Base-by-base conservation (phyloP, 2,329 filamentous ascomycete genomes). In the Talaromyces islandicus region DNA sequence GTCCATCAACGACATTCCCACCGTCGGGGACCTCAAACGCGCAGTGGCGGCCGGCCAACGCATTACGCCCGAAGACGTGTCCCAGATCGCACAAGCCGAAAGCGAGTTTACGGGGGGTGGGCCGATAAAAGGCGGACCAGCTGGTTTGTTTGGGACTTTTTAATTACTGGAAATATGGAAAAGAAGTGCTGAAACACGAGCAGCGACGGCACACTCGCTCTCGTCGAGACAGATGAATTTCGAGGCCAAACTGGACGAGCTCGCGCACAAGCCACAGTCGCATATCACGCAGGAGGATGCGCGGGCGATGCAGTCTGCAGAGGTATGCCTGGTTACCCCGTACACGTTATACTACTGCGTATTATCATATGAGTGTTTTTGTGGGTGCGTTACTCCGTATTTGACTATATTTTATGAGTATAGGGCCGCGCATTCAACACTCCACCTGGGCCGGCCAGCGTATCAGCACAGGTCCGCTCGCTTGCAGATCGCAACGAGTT, bases 191-290 rank as follows among this genome's bases (percentile, higher is more conserved):
- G 14, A 25, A 24, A 21, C 25, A 30, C 24, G 35, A 38, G 43
- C 51, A 73, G 72, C 70, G 10, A 73, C 69, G 11, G 72, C 71
- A 0, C 71, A 73, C 19, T 69, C 69, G 48, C 63, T 73, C 21
- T 69, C 68, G 0, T 72, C 71, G 64, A 63, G 66, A 43, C 70
- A 73, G 58, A 72, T 69, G 66, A 72, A 71, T 25, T 73, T 73
- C 19, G 69, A 74, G 51, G 67, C 61, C 24, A 72, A 70, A 54
- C 24, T 72, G 1, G 68, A 73, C 14, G 70, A 73, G 38, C 52
- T 73, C 4, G 64, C 69, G 7, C 61, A 67, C 2, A 74, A 74
- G 54, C 70, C 71, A 10, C 68, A 65, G 24, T 70, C 64, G n/a
- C 65, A 71, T 27, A 72, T 73, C 24, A 72, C 70, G 19, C 65